Evolutionary conservation across 1,284 basidiomycete genomes (phyloP), one percentile per base, ranked within the genome.

Genomic region (Ustilago shanxiensis): DNA sequence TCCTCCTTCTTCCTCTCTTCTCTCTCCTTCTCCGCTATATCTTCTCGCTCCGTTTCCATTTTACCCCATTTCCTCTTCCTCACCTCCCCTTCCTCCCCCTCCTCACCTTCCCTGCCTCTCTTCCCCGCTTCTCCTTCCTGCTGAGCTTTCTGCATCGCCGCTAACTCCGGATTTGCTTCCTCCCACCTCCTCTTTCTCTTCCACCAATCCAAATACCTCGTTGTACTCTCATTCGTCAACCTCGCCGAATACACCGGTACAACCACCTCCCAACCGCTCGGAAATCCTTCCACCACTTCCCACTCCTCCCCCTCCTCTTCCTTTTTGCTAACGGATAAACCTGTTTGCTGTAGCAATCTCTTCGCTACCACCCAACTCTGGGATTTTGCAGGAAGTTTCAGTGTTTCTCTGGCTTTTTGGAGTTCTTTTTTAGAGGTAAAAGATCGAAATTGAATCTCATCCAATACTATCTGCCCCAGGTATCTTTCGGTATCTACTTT

Each of bases 151-250:
- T 44, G 33, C 29, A 22, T 6, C 16, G 24, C 53, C 0, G 57
- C 67, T 8, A 66, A 22, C 22, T 60, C 62, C 0, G 74, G 69
- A 57, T 77, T 66, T 10, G 56, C 63, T 47, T 66, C 47, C 20
- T 73, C 64, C 71, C 71, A 77, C 26, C 59, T 41, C 1, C 67
- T 26, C 55, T 77, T 77, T 5, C 65, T 28, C 2, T 11, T 41
- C 64, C 67, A 77, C 75, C 75, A 77, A 1, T 77, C 71, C 16
- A 77, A 22, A 26, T 73, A 77, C 16, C 45, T n/a, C 11, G 64
- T 58, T n/a, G 71, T 73, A 24, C 55, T 61, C 26, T 77, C 75
- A 51, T 77, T 77, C 10, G 60, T 64, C 61, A 77, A 41, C 5
- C 71, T 47, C 2, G 61, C 50, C 20, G 71, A 73, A 44, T 67